These are phyloP conservation scores for Candida coleopterorum DNA, from an alignment of 805 yeast genomes.

Conservation along the genomic window DNA sequence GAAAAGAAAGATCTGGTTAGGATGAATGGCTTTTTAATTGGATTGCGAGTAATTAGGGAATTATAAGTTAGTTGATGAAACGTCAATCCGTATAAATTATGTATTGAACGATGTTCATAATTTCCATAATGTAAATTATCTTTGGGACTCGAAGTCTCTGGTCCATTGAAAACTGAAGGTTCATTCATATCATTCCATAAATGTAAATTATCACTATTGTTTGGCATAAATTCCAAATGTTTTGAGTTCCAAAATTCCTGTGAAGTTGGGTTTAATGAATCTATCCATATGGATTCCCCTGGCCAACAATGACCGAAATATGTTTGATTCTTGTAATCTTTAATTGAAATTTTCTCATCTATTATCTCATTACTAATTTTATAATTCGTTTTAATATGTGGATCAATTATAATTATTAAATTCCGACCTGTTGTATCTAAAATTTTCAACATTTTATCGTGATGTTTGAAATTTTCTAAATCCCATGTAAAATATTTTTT, in stretches of 20 bases:
- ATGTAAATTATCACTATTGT: slow-evolving; percentile 64
- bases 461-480: slow-evolving; percentile 65
- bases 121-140: slow-evolving; percentile 73
- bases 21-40: slow-evolving; percentile 70
- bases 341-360: slow-evolving; percentile 41
- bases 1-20: slow-evolving; percentile 83
- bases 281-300: slow-evolving; percentile 93
- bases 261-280: slow-evolving; percentile 59
- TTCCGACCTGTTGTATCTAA: slow-evolving; percentile 73
- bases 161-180: slow-evolving; percentile 92
- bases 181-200: slow-evolving; percentile 99
- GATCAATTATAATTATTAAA: slow-evolving; percentile 82
- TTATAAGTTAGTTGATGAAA: slow-evolving; percentile 76
- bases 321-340: slow-evolving; percentile 40
- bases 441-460: slow-evolving; percentile 58
- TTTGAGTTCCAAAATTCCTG: slow-evolving; percentile 42
- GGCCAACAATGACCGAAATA: slow-evolving; percentile 97
- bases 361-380: slow-evolving; percentile 52
- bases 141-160: slow-evolving; percentile 87
- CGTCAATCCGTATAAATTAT: slow-evolving; percentile 77
- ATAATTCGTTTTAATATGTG: slow-evolving; percentile 78
- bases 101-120: slow-evolving; percentile 89
- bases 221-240: slow-evolving; percentile 25
- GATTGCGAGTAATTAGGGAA: slow-evolving; percentile 52
- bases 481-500: slow-evolving; percentile 94